phyloP scores from a whole-genome alignment of 139 green algal species.

The Coelastrella sp. region DNA sequence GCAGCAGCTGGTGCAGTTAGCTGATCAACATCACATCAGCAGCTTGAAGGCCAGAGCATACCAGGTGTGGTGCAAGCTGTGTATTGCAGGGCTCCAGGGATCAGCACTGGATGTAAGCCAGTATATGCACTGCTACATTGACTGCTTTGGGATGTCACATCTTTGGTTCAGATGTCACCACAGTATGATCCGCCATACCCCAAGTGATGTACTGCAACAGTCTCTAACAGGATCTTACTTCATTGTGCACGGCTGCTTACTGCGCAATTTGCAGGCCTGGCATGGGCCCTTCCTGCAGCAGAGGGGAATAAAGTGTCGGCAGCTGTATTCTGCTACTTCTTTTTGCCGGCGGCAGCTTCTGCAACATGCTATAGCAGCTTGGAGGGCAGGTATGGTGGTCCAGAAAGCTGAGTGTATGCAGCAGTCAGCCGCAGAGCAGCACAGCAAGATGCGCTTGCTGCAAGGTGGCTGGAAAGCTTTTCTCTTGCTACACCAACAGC shows the following conservation, averaged over 20 bases:
- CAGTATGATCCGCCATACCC: too few relatives aligned
- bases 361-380: background rate
- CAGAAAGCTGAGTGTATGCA: background rate
- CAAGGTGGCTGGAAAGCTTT: background rate
- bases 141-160: too few relatives aligned
- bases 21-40: background rate
- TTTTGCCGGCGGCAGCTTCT: background rate
- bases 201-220: too few relatives aligned
- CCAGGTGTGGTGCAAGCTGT: background rate
- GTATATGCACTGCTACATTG: too few relatives aligned
- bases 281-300: slow-evolving; percentile 26
- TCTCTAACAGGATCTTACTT: too few relatives aligned
- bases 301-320: background rate
- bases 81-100: too few relatives aligned
- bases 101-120: too few relatives aligned
- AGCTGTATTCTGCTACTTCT: background rate
- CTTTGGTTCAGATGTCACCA: too few relatives aligned
- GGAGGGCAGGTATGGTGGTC: slow-evolving; percentile 14
- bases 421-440: background rate
- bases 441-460: background rate
- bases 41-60: background rate
- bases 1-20: background rate
- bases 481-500: background rate
- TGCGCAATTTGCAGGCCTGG: slow-evolving; percentile 40
- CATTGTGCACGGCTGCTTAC: too few relatives aligned